These are phyloP conservation scores for Kwoniella bestiolae DNA, from an alignment of 768 basidiomycete genomes.

Conservation along the genomic window DNA sequence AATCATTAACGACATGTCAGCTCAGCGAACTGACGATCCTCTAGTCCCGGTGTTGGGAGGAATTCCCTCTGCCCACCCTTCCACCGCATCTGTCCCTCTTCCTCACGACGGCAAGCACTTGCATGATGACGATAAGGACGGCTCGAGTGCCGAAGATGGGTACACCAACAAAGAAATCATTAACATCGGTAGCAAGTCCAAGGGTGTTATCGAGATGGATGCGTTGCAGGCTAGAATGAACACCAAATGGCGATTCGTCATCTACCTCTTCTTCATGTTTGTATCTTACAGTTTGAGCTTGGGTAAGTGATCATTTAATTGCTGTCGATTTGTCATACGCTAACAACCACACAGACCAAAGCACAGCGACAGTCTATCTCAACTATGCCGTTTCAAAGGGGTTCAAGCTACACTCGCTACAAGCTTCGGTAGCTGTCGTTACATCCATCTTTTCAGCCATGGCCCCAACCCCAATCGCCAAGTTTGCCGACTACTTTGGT, in stretches of 20 bases:
- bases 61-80: neutral
- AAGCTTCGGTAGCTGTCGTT: conserved; percentile 51
- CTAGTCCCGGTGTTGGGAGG: neutral
- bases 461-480: conserved; percentile 55
- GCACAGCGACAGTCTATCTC: conserved; percentile 40
- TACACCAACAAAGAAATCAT: neutral
- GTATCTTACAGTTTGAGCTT: conserved; percentile 52
- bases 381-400: conserved; percentile 45
- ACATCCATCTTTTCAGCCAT: conserved; percentile 54
- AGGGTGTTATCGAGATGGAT: conserved; percentile 55
- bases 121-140: conserved; percentile 14
- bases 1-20: neutral
- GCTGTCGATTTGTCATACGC: neutral
- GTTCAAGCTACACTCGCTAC: conserved; percentile 49
- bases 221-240: conserved; percentile 33
- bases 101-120: neutral
- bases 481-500: conserved; percentile 50
- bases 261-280: conserved; percentile 48
- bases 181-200: conserved; percentile 34
- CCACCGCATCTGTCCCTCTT: neutral
- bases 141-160: conserved; percentile 5
- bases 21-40: conserved; percentile 2
- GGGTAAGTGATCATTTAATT: conserved; percentile 31
- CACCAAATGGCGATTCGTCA: conserved; percentile 36
- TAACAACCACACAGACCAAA: conserved; percentile 43